These are phyloP conservation scores for Nannochloropsis granulata DNA, from an alignment of 108 stramenopile genomes.

Conservation along the genomic window DNA sequence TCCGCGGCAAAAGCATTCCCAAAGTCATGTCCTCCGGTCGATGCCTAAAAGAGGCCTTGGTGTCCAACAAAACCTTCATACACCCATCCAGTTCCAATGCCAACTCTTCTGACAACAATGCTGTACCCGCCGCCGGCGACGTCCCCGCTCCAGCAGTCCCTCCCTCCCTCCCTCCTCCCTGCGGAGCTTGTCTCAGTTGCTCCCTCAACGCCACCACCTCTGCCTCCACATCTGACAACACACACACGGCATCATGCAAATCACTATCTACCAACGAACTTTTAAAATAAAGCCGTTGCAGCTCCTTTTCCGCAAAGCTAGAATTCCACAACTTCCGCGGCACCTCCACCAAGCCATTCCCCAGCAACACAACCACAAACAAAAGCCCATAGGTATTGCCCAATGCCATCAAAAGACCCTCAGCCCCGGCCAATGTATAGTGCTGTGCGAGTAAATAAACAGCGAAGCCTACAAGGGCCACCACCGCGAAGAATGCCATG, in stretches of 20 bases:
- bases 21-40: neutral
- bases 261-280: conserved; percentile 44
- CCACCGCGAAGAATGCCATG: conserved; percentile 8
- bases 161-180: neutral
- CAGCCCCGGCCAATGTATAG: conserved; percentile 32
- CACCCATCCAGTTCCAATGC: neutral
- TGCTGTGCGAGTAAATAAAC: conserved; percentile 10
- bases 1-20: neutral
- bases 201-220: neutral
- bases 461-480: conserved; percentile 28
- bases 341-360: conserved; percentile 57
- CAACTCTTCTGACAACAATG: neutral
- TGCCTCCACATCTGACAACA: conserved; percentile 44
- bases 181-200: neutral
- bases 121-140: no score
- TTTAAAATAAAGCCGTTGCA: conserved; percentile 45
- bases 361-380: conserved; percentile 52
- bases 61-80: neutral
- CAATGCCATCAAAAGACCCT: conserved; percentile 53
- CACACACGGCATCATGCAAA: conserved; percentile 49
- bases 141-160: no score
- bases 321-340: conserved; percentile 54
- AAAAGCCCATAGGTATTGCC: conserved; percentile 69
- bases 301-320: conserved; percentile 41
- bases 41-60: neutral